phyloP scores from a whole-genome alignment of 2,329 filamentous ascomycete species.

The Arthroderma sp. region DNA sequence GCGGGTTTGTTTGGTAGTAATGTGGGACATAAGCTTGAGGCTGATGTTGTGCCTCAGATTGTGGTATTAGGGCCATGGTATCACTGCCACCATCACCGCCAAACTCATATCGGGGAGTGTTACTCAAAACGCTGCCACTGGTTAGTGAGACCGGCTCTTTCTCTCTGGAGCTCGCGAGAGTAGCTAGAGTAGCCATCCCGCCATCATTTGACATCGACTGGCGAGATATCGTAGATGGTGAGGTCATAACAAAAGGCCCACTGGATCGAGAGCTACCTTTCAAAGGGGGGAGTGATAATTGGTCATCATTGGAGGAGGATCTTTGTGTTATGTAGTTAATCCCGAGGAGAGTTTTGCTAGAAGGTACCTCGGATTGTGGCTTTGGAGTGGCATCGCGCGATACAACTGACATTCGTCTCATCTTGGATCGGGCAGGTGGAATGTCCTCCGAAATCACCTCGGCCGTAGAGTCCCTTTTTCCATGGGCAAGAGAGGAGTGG shows the following conservation, averaged over 20 bases:
- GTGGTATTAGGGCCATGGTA: constrained; percentile 5
- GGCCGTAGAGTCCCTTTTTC: neutral
- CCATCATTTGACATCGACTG: constrained; percentile 2
- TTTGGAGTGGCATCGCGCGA: neutral
- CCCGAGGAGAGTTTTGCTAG: constrained; percentile 12
- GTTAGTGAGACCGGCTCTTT: neutral
- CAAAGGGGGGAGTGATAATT: constrained; percentile 13
- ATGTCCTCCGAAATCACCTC: neutral
- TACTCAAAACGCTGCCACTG: neutral
- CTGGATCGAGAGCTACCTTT: constrained; percentile 7
- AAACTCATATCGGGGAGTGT: constrained; percentile 4
- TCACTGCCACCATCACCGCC: constrained; percentile 9
- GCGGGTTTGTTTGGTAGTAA: neutral
- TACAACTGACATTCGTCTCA: constrained; percentile 1
- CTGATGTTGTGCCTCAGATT: neutral
- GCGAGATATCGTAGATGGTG: constrained; percentile 6
- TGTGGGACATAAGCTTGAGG: neutral
- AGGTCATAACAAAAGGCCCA: neutral
- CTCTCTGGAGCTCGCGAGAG: constrained; percentile 5
- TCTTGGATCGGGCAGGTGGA: constrained; percentile 4
- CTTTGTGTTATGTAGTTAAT: constrained; percentile 15
- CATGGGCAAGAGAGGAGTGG: neutral
- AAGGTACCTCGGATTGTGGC: neutral
- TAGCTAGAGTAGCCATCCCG: constrained; percentile 9
- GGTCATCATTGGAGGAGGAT: constrained; percentile 10